Evolutionary conservation across 176 grass and related monocot genomes (phyloP).

Genomic region (Aegilops longissima): DNA sequence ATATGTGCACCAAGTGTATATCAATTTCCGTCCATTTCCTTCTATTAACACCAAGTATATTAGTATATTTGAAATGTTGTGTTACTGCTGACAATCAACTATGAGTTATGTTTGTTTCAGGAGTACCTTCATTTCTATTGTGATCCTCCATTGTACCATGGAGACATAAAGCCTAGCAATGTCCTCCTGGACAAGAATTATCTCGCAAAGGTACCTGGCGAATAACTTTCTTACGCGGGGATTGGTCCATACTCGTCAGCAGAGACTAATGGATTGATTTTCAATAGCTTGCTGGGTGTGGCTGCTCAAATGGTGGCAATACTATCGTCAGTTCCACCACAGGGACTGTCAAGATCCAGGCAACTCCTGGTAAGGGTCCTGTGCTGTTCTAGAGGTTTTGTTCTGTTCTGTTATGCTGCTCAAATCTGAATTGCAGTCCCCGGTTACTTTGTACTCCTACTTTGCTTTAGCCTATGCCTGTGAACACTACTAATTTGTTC

Average conservation of each 20-base stretch:
- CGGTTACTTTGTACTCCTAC: not conserved
- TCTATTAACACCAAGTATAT: not conserved
- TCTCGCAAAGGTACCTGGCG: slow-evolving; percentile 64
- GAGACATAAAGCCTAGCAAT: slow-evolving; percentile 85
- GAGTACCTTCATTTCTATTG: slow-evolving; percentile 98
- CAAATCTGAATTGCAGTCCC: not conserved
- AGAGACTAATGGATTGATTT: slow-evolving; percentile 20
- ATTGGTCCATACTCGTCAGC: not conserved
- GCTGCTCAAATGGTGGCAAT: slow-evolving; percentile 40
- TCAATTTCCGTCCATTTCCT: not conserved
- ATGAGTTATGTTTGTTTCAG: slow-evolving; percentile 44
- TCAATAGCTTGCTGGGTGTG: slow-evolving; percentile 66
- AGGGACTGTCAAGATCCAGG: slow-evolving; percentile 43
- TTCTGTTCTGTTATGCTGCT: not conserved
- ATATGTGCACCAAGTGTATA: not conserved
- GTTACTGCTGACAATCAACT: not conserved
- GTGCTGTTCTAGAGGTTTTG: not conserved
- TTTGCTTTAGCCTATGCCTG: not conserved
- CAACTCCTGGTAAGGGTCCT: slow-evolving; percentile 60
- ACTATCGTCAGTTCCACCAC: slow-evolving; percentile 18
- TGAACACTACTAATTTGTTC: slow-evolving; percentile 6
- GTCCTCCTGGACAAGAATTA: slow-evolving; percentile 82
- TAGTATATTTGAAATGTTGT: not conserved
- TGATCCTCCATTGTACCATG: slow-evolving; percentile 81
- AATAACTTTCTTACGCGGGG: not conserved